phyloP scores from a whole-genome alignment of 345 rosid species.

The Triadica sebifera region DNA sequence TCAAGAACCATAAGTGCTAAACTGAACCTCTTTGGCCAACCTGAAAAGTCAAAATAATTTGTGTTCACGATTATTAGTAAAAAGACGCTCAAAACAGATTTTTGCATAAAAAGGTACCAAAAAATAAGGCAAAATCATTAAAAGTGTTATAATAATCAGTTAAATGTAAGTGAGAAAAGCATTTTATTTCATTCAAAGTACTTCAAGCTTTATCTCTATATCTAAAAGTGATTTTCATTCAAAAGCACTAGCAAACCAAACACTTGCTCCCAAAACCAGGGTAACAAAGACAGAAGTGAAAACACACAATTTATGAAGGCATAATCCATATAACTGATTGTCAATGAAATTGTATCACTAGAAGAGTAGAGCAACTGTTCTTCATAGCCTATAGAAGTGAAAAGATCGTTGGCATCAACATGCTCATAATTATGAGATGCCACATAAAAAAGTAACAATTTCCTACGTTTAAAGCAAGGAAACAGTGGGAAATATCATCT shows the following conservation, averaged over 20 bases:
- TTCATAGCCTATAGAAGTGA: not conserved
- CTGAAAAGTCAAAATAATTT: slow-evolving; percentile 12
- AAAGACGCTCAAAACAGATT: not conserved
- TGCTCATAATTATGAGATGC: not conserved
- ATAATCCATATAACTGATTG: not conserved
- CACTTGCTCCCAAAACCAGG: not conserved
- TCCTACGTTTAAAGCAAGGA: not conserved
- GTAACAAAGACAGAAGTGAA: not conserved
- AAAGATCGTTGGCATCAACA: not conserved
- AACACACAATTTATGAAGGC: not conserved
- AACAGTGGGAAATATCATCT: not conserved
- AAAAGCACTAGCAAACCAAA: not conserved
- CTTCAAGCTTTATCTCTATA: not conserved
- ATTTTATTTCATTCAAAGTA: not conserved
- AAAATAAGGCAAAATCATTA: not conserved
- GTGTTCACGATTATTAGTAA: not conserved
- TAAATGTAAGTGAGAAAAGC: not conserved
- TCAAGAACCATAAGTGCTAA: slow-evolving; percentile 62
- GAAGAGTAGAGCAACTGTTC: not conserved
- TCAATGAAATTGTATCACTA: not conserved
- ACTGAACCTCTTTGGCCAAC: slow-evolving; percentile 7
- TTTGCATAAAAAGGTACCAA: not conserved
- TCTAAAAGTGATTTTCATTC: not conserved
- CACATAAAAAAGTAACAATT: not conserved
- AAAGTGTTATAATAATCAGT: not conserved